Base-by-base conservation (phyloP, 1,284 basidiomycete genomes). In the Cryptococcus depauperatus region DNA sequence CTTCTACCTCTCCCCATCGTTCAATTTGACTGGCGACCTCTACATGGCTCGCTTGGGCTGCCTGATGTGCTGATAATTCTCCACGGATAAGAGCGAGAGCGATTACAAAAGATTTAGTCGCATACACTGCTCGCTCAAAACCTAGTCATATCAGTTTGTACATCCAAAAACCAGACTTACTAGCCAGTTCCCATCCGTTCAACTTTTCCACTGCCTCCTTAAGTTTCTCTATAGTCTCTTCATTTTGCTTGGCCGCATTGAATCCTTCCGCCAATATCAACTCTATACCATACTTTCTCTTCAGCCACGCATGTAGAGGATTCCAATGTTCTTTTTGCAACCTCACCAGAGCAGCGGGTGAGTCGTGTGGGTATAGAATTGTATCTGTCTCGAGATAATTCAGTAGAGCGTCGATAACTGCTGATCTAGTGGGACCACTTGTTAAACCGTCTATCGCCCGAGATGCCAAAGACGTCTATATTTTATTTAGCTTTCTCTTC, bases 1-100 rank as follows among this genome's bases (percentile, higher is more conserved):
- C 95, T 74, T 98, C 95, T 0, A 99, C 95, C 71, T 95, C 90
- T 21, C 95, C 95, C 95, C 95, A 99, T 41, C 81, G 77, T 68
- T 93, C 80, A 52, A 96, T 96, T 72, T 98, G 95, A 62, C 85
- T 90, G 48, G 83, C 78, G 0, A 98, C 92, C 70, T 99, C 95
- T 7, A 95, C 93, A 49, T 88, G 84, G 4, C 89, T 79, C 0
- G 61, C 89, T 43, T 81, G 71, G 1, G 89, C 80, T 2, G 95
- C 93, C 62, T 90, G 76, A 56, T 98, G 85, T 0, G 83, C 86
- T 3, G 78, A 80, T 34, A 95, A 67, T 44, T 77, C 78, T 28
- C 81, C 81, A 58, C 80, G 80, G 22, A 93, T 79, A 13, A 99
- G 76, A 2, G 86, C 92, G 18, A 98, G 73, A 0, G 79, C 85